Evolutionary conservation across 768 basidiomycete species (phyloP).

Genomic region (Boletus pseudopeckii): DNA sequence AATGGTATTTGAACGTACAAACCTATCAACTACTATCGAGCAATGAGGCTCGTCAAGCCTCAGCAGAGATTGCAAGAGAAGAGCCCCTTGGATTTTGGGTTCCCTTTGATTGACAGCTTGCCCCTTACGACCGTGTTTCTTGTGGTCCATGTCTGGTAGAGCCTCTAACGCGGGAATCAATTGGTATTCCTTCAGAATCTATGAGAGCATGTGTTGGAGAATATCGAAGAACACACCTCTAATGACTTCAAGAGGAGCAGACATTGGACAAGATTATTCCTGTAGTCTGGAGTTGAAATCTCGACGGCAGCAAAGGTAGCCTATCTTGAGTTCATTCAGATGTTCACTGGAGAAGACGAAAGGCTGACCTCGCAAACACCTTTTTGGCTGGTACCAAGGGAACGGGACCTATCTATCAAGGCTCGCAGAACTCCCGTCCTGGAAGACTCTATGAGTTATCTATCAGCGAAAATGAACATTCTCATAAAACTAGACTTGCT

Average conservation of each 20-base stretch:
- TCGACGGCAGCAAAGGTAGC: slow-evolving; percentile 59
- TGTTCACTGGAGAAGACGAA: not conserved
- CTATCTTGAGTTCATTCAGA: slow-evolving; percentile 36
- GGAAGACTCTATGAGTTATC: slow-evolving; percentile 46
- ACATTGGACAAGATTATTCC: slow-evolving; percentile 59
- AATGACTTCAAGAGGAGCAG: slow-evolving; percentile 52
- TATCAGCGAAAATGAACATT: slow-evolving; percentile 1
- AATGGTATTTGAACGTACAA: slow-evolving; percentile 6
- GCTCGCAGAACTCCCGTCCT: slow-evolving; percentile 79
- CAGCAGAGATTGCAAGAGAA: slow-evolving; percentile 82
- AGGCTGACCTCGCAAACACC: slow-evolving; percentile 55
- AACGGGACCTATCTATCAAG: slow-evolving; percentile 62
- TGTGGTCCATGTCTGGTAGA: slow-evolving; percentile 9
- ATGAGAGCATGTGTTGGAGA: not conserved
- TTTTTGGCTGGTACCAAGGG: slow-evolving; percentile 44
- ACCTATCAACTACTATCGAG: slow-evolving; percentile 70
- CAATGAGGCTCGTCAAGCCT: slow-evolving; percentile 65
- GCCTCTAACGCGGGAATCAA: slow-evolving; percentile 7
- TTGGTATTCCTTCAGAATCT: slow-evolving; percentile 22
- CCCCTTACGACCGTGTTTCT: slow-evolving; percentile 13
- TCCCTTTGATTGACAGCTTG: slow-evolving; percentile 42
- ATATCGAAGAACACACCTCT: slow-evolving; percentile 37
- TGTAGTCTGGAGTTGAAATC: slow-evolving; percentile 47
- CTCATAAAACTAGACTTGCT: slow-evolving; percentile 45
- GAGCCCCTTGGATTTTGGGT: slow-evolving; percentile 78